Conservation (phyloP, 208 protist genomes). For the Crithidia bombi region DNA sequence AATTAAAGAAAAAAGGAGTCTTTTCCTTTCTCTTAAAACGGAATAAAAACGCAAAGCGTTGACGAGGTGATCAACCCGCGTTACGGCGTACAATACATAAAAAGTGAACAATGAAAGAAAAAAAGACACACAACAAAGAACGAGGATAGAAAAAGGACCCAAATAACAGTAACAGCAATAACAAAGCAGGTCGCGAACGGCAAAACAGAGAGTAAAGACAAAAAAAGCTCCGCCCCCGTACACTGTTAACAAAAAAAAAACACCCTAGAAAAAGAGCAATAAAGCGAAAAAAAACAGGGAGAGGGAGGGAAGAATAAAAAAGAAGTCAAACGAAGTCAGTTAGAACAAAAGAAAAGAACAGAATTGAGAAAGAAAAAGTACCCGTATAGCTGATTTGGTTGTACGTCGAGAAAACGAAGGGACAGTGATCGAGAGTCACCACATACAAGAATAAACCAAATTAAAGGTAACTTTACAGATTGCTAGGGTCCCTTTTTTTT, state of each 20-base stretch:
- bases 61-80: not conserved
- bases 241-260: too few species aligned
- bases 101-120: not conserved
- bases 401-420: too few species aligned
- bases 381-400: too few species aligned
- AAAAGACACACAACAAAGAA: not conserved
- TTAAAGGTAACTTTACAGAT: too few species aligned
- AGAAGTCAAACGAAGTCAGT: not conserved
- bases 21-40: not conserved
- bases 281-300: not conserved
- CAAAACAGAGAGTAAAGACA: not conserved
- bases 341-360: not conserved
- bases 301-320: not conserved
- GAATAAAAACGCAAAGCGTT: slow-evolving; percentile 7
- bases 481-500: too few species aligned
- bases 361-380: not conserved
- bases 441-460: too few species aligned
- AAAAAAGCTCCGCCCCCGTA: too few species aligned
- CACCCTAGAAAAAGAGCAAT: too few species aligned
- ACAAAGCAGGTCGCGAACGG: not conserved
- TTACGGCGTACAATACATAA: slow-evolving; percentile 9
- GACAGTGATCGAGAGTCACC: too few species aligned
- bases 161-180: not conserved
- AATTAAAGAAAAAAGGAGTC: not conserved
- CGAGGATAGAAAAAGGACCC: slow-evolving; percentile 10